These are phyloP conservation scores for Cladochytrium replicatum DNA, from an alignment of 192 early-diverging fungal species.

Conservation along the genomic window DNA sequence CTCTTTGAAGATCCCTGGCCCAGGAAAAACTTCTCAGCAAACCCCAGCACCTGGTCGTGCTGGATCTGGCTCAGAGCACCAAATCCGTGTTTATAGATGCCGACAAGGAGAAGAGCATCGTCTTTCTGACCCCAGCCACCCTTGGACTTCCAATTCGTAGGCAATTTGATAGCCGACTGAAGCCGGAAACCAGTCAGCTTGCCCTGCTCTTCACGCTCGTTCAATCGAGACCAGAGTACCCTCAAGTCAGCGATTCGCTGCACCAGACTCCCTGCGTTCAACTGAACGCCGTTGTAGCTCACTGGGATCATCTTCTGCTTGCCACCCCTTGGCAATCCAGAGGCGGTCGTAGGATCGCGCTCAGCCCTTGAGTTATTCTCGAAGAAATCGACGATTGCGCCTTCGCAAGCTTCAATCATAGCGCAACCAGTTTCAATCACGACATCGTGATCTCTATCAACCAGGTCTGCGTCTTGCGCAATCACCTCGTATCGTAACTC, in stretches of 20 bases:
- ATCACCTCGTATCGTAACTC: conserved; percentile 74
- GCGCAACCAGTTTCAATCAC: conserved; percentile 32
- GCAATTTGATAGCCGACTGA: conserved; percentile 63
- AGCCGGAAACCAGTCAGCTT: conserved; percentile 71
- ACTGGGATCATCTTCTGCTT: conserved; percentile 67
- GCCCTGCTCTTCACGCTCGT: conserved; percentile 38
- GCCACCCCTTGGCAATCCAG: conserved; percentile 18
- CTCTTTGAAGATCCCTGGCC: too few species aligned
- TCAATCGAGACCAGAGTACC: conserved; percentile 52
- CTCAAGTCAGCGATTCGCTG: conserved; percentile 66
- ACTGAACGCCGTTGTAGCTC: conserved; percentile 67
- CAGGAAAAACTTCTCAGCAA: conserved; percentile 79
- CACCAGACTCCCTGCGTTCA: conserved; percentile 77
- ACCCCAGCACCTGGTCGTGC: conserved; percentile 61
- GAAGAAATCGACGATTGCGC: conserved; percentile 34
- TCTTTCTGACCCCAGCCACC: conserved; percentile 93
- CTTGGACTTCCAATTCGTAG: conserved; percentile 62
- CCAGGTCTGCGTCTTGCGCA: conserved; percentile 69
- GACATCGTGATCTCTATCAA: conserved; percentile 33
- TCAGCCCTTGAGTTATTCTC: conserved; percentile 21
- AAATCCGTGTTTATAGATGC: conserved; percentile 89
- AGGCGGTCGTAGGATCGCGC: conserved; percentile 17
- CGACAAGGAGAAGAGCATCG: conserved; percentile 92
- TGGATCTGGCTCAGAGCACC: conserved; percentile 80
- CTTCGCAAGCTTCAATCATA: conserved; percentile 43